Percentiles rank a stretch among this genome's conserved stretches.
Conservation (phyloP, 164 flowering plant species). For the Tetrastigma voinierianum region DNA sequence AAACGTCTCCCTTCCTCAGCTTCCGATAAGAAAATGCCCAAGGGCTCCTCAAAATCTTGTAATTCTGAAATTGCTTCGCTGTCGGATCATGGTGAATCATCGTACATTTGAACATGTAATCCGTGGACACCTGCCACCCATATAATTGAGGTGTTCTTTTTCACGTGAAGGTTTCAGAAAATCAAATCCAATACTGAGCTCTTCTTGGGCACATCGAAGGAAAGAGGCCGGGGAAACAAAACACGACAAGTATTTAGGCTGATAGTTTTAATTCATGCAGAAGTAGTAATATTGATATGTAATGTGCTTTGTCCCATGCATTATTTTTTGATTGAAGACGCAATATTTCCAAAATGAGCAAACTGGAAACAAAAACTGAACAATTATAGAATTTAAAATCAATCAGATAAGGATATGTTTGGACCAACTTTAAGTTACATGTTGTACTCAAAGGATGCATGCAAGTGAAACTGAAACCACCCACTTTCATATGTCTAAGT, state of each 20-base stretch:
- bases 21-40: too few relatives aligned
- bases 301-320: slow-evolving; percentile 9
- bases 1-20: too few relatives aligned
- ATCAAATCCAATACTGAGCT: background rate
- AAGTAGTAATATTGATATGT: background rate
- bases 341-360: background rate
- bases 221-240: background rate
- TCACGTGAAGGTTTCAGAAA: background rate
- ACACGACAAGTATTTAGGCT: background rate
- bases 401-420: background rate
- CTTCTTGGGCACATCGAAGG: background rate
- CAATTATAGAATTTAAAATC: background rate
- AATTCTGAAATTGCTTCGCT: too few relatives aligned
- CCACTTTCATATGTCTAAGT: too few relatives aligned
- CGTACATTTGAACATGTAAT: too few relatives aligned
- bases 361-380: background rate
- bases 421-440: background rate
- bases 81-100: too few relatives aligned
- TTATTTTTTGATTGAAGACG: slow-evolving; percentile 5
- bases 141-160: background rate
- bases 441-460: too few relatives aligned
- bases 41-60: too few relatives aligned
- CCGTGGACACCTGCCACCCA: slow-evolving; percentile 7
- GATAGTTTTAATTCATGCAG: too few relatives aligned
- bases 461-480: too few relatives aligned